These are phyloP conservation scores for Hyphodiscus hymeniophilus DNA, from an alignment of 495 filamentous ascomycete genomes.

Conservation along the genomic window DNA sequence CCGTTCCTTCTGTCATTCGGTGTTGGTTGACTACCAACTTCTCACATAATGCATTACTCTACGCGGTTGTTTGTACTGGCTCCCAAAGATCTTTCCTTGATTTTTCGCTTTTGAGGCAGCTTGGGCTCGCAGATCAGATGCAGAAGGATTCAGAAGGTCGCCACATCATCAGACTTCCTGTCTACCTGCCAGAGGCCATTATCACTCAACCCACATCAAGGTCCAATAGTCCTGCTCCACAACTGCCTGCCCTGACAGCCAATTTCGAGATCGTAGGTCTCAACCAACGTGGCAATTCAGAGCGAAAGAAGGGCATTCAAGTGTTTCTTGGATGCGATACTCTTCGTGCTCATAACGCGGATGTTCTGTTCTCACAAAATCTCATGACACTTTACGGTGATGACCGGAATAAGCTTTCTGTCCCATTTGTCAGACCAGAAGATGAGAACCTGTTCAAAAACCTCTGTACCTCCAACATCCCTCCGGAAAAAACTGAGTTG, in stretches of 20 bases:
- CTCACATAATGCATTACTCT: slow-evolving; percentile 77
- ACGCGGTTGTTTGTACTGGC: slow-evolving; percentile 86
- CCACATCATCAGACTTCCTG: slow-evolving; percentile 61
- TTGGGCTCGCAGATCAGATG: slow-evolving; percentile 62
- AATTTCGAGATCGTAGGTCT: slow-evolving; percentile 58
- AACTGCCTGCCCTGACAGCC: slow-evolving; percentile 70
- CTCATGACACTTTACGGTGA: slow-evolving; percentile 79
- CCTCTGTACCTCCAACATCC: slow-evolving; percentile 51
- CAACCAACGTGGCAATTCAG: slow-evolving; percentile 34
- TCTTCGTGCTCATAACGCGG: slow-evolving; percentile 77
- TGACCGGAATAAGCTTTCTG: slow-evolving; percentile 78
- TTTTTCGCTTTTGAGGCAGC: slow-evolving; percentile 58
- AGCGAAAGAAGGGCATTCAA: slow-evolving; percentile 53
- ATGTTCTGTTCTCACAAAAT: slow-evolving; percentile 88
- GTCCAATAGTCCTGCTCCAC: slow-evolving; percentile 62
- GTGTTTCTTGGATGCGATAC: slow-evolving; percentile 84
- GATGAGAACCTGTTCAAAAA: slow-evolving; percentile 71
- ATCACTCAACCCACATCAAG: slow-evolving; percentile 67
- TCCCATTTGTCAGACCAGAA: slow-evolving; percentile 92
- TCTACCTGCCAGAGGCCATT: slow-evolving; percentile 87
- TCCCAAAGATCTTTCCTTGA: slow-evolving; percentile 79
- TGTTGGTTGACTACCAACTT: slow-evolving; percentile 89
- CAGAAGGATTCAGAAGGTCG: slow-evolving; percentile 51
- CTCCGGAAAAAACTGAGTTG: slow-evolving; percentile 38
- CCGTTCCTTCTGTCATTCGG: slow-evolving; percentile 86